These are phyloP conservation scores for Camelina laxa DNA, from an alignment of 345 rosid genomes.

Conservation along the genomic window DNA sequence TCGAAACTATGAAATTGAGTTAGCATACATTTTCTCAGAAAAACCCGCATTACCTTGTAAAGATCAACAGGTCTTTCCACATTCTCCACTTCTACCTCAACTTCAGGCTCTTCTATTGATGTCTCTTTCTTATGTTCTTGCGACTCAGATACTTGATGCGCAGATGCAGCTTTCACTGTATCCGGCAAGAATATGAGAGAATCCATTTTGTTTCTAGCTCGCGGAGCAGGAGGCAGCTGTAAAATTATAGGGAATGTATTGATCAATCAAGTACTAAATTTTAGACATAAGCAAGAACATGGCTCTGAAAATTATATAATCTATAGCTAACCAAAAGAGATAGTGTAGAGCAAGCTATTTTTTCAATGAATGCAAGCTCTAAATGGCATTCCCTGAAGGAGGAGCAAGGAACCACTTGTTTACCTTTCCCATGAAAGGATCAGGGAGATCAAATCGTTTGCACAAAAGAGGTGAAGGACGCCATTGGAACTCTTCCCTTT, in stretches of 20 bases:
- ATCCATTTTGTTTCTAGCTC: conserved; percentile 83
- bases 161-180: conserved; percentile 54
- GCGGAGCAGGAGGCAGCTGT: conserved; percentile 85
- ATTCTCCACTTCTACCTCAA: conserved; percentile 67
- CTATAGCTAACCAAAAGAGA: not conserved
- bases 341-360: not conserved
- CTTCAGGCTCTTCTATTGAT: conserved; percentile 55
- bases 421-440: conserved; percentile 98
- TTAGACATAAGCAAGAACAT: conserved; percentile 11
- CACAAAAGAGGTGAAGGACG: conserved; percentile 86
- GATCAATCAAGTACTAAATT: not conserved
- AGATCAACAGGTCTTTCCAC: conserved; percentile 97
- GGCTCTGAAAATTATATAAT: conserved; percentile 11
- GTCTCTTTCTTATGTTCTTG: conserved; percentile 47
- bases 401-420: conserved; percentile 17
- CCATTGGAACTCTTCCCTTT: conserved; percentile 93
- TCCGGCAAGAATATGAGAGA: conserved; percentile 82
- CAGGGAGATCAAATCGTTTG: conserved; percentile 96
- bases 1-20: not conserved
- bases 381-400: conserved; percentile 8
- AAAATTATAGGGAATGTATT: conserved; percentile 22
- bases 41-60: conserved; percentile 66
- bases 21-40: conserved; percentile 4
- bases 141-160: conserved; percentile 44
- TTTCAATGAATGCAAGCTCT: not conserved